phyloP scores from a whole-genome alignment of 2,329 filamentous ascomycete genomes.

The Parafenestella ontariensis region DNA sequence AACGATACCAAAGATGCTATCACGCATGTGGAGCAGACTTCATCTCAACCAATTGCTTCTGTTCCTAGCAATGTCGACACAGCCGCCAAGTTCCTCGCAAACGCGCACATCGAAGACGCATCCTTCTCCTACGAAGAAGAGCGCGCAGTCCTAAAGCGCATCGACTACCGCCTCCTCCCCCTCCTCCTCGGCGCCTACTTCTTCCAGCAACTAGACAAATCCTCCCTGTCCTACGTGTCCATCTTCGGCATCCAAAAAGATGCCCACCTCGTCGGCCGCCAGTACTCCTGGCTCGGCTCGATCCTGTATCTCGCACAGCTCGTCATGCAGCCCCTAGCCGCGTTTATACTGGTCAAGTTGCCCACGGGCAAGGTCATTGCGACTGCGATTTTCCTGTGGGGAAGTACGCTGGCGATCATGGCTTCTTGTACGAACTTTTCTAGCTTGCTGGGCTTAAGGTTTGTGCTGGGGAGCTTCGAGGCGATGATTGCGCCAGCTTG shows the following conservation, averaged over 20 bases:
- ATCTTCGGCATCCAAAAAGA: constrained; percentile 60
- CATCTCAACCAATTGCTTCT: background rate
- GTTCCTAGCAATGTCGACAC: constrained; percentile 44
- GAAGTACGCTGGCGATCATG: constrained; percentile 62
- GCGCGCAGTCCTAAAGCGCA: constrained; percentile 57
- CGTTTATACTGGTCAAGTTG: constrained; percentile 63
- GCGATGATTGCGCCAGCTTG: constrained; percentile 57
- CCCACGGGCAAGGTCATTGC: constrained; percentile 66
- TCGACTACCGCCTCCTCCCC: constrained; percentile 59
- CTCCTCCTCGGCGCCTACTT: constrained; percentile 67
- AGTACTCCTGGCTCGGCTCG: constrained; percentile 67
- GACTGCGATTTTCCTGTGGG: constrained; percentile 58
- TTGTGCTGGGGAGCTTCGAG: constrained; percentile 52
- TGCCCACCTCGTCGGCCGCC: constrained; percentile 55
- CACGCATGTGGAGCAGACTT: constrained; percentile 20
- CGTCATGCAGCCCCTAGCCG: constrained; percentile 59
- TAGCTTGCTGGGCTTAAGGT: constrained; percentile 47
- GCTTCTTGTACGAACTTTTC: constrained; percentile 55
- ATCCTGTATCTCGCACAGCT: constrained; percentile 66
- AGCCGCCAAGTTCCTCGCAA: constrained; percentile 55
- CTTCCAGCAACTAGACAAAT: constrained; percentile 64
- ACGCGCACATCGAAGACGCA: constrained; percentile 46
- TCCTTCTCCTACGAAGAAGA: constrained; percentile 60
- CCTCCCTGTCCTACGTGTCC: constrained; percentile 51
- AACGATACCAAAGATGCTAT: constrained; percentile 23